These are phyloP conservation scores for Mucor saturninus DNA, from an alignment of 371 early-diverging fungal species.

Conservation along the genomic window DNA sequence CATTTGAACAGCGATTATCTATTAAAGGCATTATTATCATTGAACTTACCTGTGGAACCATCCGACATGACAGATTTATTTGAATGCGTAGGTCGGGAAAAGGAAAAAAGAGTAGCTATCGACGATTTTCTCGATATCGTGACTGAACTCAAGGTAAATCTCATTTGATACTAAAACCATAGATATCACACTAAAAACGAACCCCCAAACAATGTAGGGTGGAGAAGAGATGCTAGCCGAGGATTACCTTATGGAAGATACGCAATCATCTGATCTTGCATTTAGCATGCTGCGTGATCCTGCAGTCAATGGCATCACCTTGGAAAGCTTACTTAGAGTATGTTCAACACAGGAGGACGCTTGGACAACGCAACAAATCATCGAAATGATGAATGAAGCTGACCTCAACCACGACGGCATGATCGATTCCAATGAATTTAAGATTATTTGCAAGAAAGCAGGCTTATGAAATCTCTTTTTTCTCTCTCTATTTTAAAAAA, in stretches of 20 bases:
- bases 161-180: background rate
- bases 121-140: constrained; percentile 41
- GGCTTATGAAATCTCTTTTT: constrained; percentile 14
- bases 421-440: constrained; percentile 42
- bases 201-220: no score
- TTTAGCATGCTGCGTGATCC: constrained; percentile 31
- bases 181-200: no score
- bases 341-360: constrained; percentile 32
- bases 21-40: constrained; percentile 27
- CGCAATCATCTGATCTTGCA: constrained; percentile 14
- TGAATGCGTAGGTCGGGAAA: constrained; percentile 28
- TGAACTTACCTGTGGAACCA: constrained; percentile 27
- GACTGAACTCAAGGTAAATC: constrained; percentile 32
- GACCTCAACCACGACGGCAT: constrained; percentile 47
- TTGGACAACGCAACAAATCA: constrained; percentile 34
- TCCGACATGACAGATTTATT: constrained; percentile 30
- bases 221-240: constrained; percentile 10
- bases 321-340: constrained; percentile 31
- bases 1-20: constrained; percentile 28
- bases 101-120: constrained; percentile 31
- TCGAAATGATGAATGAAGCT: constrained; percentile 48
- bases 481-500: background rate
- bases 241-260: constrained; percentile 9
- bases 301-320: constrained; percentile 32
- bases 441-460: constrained; percentile 32